Conservation (phyloP, 371 early-diverging fungal genomes). For the Batrachochytrium dendrobatidis region DNA sequence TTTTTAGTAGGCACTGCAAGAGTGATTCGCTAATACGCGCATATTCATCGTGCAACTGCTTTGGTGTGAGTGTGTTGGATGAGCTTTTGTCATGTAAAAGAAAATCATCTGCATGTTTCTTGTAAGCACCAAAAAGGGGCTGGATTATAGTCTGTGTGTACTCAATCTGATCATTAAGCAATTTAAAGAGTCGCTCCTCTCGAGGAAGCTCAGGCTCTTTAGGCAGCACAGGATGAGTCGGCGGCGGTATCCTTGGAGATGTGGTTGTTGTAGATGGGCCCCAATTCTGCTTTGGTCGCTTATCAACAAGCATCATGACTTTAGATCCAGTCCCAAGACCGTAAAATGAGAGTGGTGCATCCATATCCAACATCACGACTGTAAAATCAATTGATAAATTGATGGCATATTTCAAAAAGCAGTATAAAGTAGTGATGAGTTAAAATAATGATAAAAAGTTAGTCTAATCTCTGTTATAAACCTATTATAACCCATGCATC, state of each 20-base stretch:
- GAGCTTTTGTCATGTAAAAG: background rate
- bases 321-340: conserved; percentile 17
- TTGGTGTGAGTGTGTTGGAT: conserved; percentile 3
- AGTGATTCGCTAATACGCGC: conserved; percentile 25
- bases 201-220: no score
- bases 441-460: background rate
- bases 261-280: no score
- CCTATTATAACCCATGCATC: no score
- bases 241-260: no score
- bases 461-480: background rate
- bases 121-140: background rate
- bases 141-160: background rate
- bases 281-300: background rate
- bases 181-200: background rate
- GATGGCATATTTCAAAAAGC: background rate
- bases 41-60: conserved; percentile 23
- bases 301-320: conserved; percentile 26
- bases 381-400: background rate
- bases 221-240: no score
- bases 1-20: conserved; percentile 32
- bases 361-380: conserved; percentile 23
- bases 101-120: background rate
- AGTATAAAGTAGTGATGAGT: background rate
- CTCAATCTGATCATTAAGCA: background rate
- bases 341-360: conserved; percentile 16